Evolutionary conservation across 2,329 filamentous ascomycete species (phyloP).

Genomic region (Fusarium mangiferae): DNA sequence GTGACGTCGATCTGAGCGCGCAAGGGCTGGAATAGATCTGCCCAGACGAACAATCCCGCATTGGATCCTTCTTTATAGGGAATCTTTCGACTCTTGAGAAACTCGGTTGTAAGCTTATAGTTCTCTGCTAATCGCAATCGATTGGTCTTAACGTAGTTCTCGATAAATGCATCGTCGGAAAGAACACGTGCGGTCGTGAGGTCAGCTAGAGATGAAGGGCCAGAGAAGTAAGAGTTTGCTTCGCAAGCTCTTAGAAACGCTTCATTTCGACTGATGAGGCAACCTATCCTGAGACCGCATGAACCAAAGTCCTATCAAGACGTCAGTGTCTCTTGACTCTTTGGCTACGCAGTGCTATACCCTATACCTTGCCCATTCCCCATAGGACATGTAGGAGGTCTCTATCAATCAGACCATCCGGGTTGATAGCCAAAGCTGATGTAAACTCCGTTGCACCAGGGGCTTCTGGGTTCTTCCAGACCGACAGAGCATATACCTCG

Average conservation of each 20-base stretch:
- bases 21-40: background rate
- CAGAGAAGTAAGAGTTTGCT: background rate
- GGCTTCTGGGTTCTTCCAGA: background rate
- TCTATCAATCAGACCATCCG: background rate
- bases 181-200: background rate
- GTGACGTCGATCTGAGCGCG: rapidly evolving
- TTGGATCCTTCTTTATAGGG: background rate
- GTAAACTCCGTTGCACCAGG: background rate
- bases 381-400: background rate
- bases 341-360: rapidly evolving
- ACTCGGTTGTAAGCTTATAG: background rate
- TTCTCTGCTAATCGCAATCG: background rate
- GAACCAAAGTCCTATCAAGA: background rate
- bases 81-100: background rate
- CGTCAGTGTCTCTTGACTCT: background rate
- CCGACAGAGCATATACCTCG: background rate
- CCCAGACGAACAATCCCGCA: background rate
- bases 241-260: background rate
- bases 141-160: rapidly evolving
- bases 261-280: background rate
- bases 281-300: background rate
- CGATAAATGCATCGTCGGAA: background rate
- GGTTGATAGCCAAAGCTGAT: background rate
- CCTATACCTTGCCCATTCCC: background rate
- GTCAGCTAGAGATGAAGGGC: background rate